phyloP scores from a whole-genome alignment of 306 rosid genomes.

The Glycine tomentella region DNA sequence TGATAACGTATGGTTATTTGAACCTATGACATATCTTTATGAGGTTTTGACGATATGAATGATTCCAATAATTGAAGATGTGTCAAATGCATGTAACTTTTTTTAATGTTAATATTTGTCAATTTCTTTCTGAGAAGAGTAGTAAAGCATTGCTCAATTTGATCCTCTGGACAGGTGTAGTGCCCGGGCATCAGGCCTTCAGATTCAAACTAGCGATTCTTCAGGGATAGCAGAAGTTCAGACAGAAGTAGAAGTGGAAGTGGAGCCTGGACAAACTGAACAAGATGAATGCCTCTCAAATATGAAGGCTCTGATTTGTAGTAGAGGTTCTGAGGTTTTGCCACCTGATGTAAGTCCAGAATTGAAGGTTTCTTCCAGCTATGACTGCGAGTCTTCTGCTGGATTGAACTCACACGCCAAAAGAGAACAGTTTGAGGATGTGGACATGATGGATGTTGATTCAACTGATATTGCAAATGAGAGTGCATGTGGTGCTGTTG shows the following conservation, averaged over 20 bases:
- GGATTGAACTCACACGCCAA: constrained; percentile 45
- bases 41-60: not conserved
- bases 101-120: not conserved
- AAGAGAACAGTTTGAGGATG: constrained; percentile 47
- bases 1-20: constrained; percentile 21
- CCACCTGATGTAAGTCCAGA: constrained; percentile 46
- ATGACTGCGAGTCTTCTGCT: constrained; percentile 44
- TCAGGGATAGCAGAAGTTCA: constrained; percentile 50
- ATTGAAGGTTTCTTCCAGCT: constrained; percentile 50
- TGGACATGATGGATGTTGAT: constrained; percentile 40
- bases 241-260: constrained; percentile 28
- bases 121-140: constrained; percentile 28
- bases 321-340: constrained; percentile 41
- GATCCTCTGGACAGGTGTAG: constrained; percentile 67
- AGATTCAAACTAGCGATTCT: constrained; percentile 60
- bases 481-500: constrained; percentile 48
- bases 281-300: constrained; percentile 51
- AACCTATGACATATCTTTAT: not conserved
- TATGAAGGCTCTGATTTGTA: constrained; percentile 37
- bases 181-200: constrained; percentile 71
- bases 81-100: constrained; percentile 8
- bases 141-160: constrained; percentile 25
- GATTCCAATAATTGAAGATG: constrained; percentile 15
- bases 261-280: constrained; percentile 49
- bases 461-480: constrained; percentile 46